These are phyloP conservation scores for Candida glaebosa DNA, from an alignment of 805 yeast species.

Conservation along the genomic window DNA sequence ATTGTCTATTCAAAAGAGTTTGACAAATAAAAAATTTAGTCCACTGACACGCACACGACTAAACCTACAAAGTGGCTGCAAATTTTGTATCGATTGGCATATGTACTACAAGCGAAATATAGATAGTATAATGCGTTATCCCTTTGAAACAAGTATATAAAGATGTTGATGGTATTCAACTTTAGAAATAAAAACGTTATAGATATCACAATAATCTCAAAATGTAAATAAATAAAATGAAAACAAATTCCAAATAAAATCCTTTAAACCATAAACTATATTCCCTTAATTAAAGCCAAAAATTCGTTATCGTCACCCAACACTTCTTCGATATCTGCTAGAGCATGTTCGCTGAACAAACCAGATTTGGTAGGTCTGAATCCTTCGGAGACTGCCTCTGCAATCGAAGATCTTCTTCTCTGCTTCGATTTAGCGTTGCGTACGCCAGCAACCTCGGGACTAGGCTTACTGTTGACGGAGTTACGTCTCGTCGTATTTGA, in stretches of 20 bases:
- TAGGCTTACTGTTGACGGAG: not conserved
- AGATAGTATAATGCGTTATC: not conserved
- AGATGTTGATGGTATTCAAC: not conserved
- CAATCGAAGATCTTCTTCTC: slow-evolving; percentile 63
- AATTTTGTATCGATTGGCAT: not conserved
- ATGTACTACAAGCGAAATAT: not conserved
- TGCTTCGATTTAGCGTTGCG: slow-evolving; percentile 21
- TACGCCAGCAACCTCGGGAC: not conserved
- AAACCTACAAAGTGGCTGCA: not conserved
- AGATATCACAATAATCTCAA: not conserved
- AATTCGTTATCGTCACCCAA: slow-evolving; percentile 50
- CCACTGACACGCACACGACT: not conserved
- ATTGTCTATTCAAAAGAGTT: no score
- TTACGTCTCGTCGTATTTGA: slow-evolving; percentile 1
- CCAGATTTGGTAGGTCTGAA: slow-evolving; percentile 73
- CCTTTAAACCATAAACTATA: slow-evolving; percentile 1
- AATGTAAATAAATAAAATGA: not conserved
- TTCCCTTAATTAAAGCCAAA: slow-evolving; percentile 38
- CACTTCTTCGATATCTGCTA: slow-evolving; percentile 71
- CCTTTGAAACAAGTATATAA: not conserved
- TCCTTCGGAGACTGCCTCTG: slow-evolving; percentile 75
- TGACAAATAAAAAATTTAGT: no score
- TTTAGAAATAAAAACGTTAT: not conserved
- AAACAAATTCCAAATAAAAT: not conserved
- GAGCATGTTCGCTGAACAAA: slow-evolving; percentile 67